Evolutionary conservation across 495 filamentous ascomycete genomes (phyloP).

Genomic region (Neurospora sp.): DNA sequence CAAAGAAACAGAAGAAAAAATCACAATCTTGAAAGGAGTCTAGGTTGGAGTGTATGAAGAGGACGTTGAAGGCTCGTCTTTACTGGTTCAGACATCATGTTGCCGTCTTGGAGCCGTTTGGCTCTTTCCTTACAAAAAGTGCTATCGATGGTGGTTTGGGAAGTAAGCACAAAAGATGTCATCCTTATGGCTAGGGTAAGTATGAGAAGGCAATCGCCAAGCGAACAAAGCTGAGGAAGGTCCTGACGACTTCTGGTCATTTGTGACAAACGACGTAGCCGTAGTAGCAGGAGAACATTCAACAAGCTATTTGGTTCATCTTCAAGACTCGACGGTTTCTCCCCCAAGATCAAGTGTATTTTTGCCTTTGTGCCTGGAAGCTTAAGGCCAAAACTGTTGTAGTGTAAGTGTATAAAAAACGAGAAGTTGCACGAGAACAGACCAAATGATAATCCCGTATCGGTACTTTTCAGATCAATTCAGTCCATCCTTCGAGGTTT

Average conservation of each 20-base stretch:
- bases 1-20: background rate
- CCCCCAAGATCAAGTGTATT: background rate
- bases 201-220: background rate
- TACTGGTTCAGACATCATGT: background rate
- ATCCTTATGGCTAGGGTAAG: too few relatives aligned
- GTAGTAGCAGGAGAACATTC: background rate
- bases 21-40: background rate
- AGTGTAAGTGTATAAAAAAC: background rate
- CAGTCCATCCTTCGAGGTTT: background rate
- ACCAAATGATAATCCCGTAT: background rate
- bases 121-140: background rate
- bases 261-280: background rate
- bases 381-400: background rate
- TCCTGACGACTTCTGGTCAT: background rate
- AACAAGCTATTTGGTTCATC: background rate
- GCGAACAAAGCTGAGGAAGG: background rate
- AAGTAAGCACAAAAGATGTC: background rate
- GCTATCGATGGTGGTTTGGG: background rate
- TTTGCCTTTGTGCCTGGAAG: background rate
- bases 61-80: background rate
- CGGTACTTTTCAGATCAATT: too few relatives aligned
- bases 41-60: background rate
- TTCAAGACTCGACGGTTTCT: background rate
- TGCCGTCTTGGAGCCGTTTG: background rate
- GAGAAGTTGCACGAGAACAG: background rate